Evolutionary conservation across 2,329 filamentous ascomycete genomes (phyloP).

Genomic region (Leptosphaerulina australis): DNA sequence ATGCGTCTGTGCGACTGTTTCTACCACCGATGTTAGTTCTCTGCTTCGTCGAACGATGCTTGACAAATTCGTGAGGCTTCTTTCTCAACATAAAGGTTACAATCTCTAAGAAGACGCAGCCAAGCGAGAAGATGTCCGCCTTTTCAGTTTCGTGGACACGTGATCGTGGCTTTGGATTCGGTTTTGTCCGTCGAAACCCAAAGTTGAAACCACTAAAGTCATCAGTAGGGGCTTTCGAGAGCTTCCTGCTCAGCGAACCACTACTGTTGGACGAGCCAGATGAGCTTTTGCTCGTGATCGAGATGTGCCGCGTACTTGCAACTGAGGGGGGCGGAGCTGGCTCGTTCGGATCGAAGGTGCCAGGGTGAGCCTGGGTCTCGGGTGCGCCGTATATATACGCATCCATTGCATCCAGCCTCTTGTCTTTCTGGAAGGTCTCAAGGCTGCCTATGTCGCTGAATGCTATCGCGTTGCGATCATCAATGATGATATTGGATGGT

Average conservation of each 20-base stretch:
- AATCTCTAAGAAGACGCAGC: conserved; percentile 74
- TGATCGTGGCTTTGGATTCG: conserved; percentile 34
- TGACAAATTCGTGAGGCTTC: conserved; percentile 67
- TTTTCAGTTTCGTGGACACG: conserved; percentile 47
- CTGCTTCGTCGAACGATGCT: conserved; percentile 70
- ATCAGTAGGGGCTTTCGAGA: conserved; percentile 42
- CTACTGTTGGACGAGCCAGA: conserved; percentile 42
- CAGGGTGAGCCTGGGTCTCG: conserved; percentile 55
- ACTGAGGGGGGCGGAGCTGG: conserved; percentile 22
- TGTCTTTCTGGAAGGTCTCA: conserved; percentile 58
- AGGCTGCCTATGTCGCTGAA: conserved; percentile 65
- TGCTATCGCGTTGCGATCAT: conserved; percentile 68
- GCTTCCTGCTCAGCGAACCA: conserved; percentile 42
- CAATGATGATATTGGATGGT: conserved; percentile 72
- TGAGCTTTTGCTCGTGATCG: conserved; percentile 46
- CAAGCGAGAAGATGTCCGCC: conserved; percentile 75
- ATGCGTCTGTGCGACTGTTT: conserved; percentile 69
- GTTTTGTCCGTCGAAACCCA: conserved; percentile 42
- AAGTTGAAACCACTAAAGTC: conserved; percentile 49
- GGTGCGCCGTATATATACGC: conserved; percentile 75
- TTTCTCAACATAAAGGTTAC: conserved; percentile 72
- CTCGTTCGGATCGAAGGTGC: conserved; percentile 21
- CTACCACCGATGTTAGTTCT: conserved; percentile 53
- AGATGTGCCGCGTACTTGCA: conserved; percentile 34
- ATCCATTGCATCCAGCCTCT: conserved; percentile 67